Conservation (phyloP, 2,329 filamentous ascomycete genomes). For the Penicillium sp. region DNA sequence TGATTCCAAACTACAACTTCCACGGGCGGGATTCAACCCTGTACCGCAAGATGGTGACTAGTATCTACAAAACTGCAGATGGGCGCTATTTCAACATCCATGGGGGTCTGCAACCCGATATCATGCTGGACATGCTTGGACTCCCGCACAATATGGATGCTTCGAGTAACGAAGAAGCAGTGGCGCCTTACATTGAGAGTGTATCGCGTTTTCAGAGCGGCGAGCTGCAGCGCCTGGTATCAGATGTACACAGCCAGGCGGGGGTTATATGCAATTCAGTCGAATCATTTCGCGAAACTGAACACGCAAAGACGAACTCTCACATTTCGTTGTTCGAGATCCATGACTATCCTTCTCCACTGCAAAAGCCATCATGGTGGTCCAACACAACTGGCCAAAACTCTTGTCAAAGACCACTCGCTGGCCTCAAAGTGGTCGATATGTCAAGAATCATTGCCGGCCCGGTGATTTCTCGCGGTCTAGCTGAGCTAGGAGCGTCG, state of each 20-base stretch:
- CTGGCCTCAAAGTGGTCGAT: constrained; percentile 52
- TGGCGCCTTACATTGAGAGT: too few relatives aligned
- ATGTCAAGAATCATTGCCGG: constrained; percentile 52
- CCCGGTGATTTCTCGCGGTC: constrained; percentile 43
- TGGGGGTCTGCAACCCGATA: constrained; percentile 9
- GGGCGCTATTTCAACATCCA: constrained; percentile 14
- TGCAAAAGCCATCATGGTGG: constrained; percentile 30
- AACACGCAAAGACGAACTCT: constrained; percentile 4
- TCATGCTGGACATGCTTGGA: constrained; percentile 5
- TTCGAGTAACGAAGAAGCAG: constrained; percentile 5
- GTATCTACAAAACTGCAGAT: constrained; percentile 15
- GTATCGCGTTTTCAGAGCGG: too few relatives aligned
- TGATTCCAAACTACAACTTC: neutral
- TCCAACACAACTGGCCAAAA: constrained; percentile 32
- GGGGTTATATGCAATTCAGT: neutral
- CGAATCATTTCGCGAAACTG: constrained; percentile 6
- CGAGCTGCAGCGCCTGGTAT: too few relatives aligned
- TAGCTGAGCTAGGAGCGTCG: constrained; percentile 48
- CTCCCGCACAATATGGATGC: too few relatives aligned
- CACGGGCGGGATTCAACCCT: too few relatives aligned
- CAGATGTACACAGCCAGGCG: too few relatives aligned
- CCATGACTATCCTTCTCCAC: constrained; percentile 8
- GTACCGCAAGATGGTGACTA: too few relatives aligned
- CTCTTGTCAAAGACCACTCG: constrained; percentile 40
- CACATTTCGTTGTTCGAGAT: neutral